phyloP scores from a whole-genome alignment of 2,329 filamentous ascomycete genomes.

The Stylonectria norvegica region DNA sequence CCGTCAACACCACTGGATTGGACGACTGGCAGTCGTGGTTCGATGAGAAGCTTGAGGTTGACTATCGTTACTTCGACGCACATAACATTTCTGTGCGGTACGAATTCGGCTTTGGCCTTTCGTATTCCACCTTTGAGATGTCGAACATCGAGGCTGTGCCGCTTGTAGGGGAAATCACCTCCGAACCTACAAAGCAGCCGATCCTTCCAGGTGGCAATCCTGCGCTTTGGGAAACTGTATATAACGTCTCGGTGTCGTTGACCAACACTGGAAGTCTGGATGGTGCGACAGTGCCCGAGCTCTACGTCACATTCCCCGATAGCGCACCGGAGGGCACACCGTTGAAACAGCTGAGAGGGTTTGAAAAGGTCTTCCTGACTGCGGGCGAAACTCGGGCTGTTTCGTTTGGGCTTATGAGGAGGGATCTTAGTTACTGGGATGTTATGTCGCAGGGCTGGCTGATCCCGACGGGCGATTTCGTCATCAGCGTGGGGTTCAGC shows the following conservation, averaged over 20 bases:
- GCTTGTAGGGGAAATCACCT: constrained; percentile 22
- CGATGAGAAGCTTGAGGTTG: constrained; percentile 62
- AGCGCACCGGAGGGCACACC: no score
- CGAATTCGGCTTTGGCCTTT: constrained; percentile 67
- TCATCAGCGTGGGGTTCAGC: constrained; percentile 27
- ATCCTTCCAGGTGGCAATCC: constrained; percentile 52
- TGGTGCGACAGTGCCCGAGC: constrained; percentile 51
- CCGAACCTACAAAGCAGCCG: constrained; percentile 25
- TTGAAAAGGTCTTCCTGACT: constrained; percentile 46
- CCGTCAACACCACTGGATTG: constrained; percentile 34
- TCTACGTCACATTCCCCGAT: constrained; percentile 49
- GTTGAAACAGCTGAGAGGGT: constrained; percentile 46
- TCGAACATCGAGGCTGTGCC: constrained; percentile 30
- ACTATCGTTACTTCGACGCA: constrained; percentile 64
- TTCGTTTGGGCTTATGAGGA: constrained; percentile 43
- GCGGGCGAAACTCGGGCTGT: constrained; percentile 39
- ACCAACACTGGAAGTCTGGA: constrained; percentile 48
- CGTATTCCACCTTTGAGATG: constrained; percentile 61
- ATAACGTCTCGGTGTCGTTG: constrained; percentile 44
- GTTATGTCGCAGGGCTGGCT: constrained; percentile 40
- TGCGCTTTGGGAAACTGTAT: constrained; percentile 52
- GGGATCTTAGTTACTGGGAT: constrained; percentile 50
- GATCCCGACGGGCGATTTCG: constrained; percentile 26
- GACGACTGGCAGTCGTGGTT: constrained; percentile 49
- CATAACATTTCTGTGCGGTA: constrained; percentile 57